phyloP scores from a whole-genome alignment of 352 stramenopile genomes.

The Plasmopara viticola region DNA sequence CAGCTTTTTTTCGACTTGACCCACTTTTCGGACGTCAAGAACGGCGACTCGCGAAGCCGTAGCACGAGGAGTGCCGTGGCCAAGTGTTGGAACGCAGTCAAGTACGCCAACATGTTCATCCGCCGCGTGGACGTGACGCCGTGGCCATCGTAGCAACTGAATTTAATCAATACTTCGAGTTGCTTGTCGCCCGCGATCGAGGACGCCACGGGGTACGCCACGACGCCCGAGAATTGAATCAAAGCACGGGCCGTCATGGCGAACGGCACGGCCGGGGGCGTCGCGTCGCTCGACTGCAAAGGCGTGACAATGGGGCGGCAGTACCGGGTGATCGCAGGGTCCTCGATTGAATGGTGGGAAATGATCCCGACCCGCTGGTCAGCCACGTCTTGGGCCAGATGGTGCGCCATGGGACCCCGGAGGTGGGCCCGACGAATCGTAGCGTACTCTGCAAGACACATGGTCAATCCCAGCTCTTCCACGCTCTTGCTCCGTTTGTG shows the following conservation, averaged over 20 bases:
- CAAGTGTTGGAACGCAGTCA: constrained; percentile 43
- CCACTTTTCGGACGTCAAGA: constrained; percentile 47
- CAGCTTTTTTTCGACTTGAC: constrained; percentile 57
- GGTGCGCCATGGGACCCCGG: constrained; percentile 23
- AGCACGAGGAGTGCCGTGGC: constrained; percentile 53
- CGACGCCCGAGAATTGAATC: constrained; percentile 54
- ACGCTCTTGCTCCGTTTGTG: constrained; percentile 5
- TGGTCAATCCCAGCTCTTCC: constrained; percentile 30
- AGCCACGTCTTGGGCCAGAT: constrained; percentile 26
- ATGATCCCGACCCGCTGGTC: constrained; percentile 62
- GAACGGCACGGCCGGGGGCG: constrained; percentile 16
- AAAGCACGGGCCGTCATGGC: constrained; percentile 36
- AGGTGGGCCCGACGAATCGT: constrained; percentile 44
- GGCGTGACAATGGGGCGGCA: constrained; percentile 49
- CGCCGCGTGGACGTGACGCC: constrained; percentile 34
- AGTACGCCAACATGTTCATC: constrained; percentile 45
- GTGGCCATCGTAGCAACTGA: constrained; percentile 49
- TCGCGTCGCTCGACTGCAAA: constrained; percentile 8
- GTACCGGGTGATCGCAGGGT: constrained; percentile 48
- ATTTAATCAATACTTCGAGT: constrained; percentile 60
- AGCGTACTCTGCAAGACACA: constrained; percentile 60
- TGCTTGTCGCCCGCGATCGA: constrained; percentile 28
- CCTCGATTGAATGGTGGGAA: constrained; percentile 60
- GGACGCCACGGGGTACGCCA: constrained; percentile 52
- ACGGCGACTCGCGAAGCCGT: constrained; percentile 51